Percentiles rank a stretch among this genome's conserved stretches.
phyloP scores from a whole-genome alignment of 495 filamentous ascomycete genomes.

The Margaritispora aquatica region DNA sequence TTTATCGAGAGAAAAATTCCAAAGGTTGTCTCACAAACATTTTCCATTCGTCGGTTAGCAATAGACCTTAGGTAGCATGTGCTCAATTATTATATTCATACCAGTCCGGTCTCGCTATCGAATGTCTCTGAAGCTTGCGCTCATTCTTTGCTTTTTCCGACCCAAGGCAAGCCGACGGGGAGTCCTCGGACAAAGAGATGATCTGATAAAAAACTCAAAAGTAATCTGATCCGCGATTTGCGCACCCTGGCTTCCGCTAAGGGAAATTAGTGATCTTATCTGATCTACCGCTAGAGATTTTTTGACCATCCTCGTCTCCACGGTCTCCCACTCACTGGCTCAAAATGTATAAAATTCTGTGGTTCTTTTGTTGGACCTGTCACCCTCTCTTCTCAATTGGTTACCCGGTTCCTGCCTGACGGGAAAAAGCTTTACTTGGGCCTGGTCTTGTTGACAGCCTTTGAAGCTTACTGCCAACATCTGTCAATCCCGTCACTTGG shows the following conservation, averaged over 20 bases:
- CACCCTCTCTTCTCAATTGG: not conserved
- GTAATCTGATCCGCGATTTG: slow-evolving; percentile 13
- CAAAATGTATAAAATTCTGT: too few species aligned
- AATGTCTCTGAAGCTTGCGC: not conserved
- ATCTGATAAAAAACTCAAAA: slow-evolving; percentile 5
- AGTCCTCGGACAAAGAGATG: not conserved
- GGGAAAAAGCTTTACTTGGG: not conserved
- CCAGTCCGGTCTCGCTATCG: too few species aligned
- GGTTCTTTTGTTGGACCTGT: not conserved
- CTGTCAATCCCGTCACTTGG: too few species aligned
- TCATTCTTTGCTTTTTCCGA: not conserved
- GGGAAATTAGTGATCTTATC: slow-evolving; percentile 4
- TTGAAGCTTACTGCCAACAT: too few species aligned
- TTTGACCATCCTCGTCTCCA: not conserved
- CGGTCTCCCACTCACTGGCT: too few species aligned
- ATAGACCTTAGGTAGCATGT: too few species aligned
- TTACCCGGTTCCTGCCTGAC: not conserved
- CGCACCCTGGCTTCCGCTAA: not conserved
- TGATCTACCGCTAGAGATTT: not conserved
- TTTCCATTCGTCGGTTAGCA: too few species aligned
- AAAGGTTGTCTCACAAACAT: too few species aligned
- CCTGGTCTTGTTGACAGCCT: too few species aligned
- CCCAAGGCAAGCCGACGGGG: not conserved
- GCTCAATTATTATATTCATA: too few species aligned
- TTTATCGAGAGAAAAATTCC: too few species aligned